phyloP scores from a whole-genome alignment of 2,329 filamentous ascomycete genomes.

The Apiospora arundinis region DNA sequence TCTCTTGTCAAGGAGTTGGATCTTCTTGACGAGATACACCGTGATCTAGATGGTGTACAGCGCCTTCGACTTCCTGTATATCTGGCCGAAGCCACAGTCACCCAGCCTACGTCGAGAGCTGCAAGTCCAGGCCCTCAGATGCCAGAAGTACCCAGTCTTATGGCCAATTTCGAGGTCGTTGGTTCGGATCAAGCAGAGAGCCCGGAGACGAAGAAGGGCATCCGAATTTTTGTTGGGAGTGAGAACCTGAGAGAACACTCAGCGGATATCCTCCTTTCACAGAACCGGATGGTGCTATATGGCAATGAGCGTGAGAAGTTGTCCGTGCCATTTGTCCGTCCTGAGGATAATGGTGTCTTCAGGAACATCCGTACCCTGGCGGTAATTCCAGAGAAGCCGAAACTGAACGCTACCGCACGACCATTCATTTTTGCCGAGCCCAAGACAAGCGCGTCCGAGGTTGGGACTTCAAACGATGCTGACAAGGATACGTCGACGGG shows the following conservation, averaged over 20 bases:
- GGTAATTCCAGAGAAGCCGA: constrained; percentile 59
- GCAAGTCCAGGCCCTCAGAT: constrained; percentile 77
- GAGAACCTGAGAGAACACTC: constrained; percentile 86
- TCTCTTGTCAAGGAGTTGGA: constrained; percentile 78
- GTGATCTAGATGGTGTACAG: constrained; percentile 68
- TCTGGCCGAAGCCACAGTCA: constrained; percentile 87
- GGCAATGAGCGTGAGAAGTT: constrained; percentile 87
- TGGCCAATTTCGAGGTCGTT: constrained; percentile 77
- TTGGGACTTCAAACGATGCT: constrained; percentile 30
- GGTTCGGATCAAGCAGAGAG: constrained; percentile 60
- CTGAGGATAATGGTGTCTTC: constrained; percentile 84
- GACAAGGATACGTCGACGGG: constrained; percentile 39
- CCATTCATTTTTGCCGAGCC: constrained; percentile 49
- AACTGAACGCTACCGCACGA: constrained; percentile 60
- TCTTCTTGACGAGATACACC: constrained; percentile 69
- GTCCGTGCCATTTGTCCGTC: constrained; percentile 88
- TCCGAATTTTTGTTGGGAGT: constrained; percentile 89
- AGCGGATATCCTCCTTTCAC: constrained; percentile 89
- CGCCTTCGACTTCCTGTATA: constrained; percentile 83
- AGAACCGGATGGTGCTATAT: constrained; percentile 86
- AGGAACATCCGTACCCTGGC: constrained; percentile 74
- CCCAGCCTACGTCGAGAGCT: constrained; percentile 75
- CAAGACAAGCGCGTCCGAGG: constrained; percentile 31
- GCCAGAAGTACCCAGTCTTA: constrained; percentile 84
- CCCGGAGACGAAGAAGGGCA: constrained; percentile 61